phyloP scores from a whole-genome alignment of 257 asterid genomes.

The Euphrasia confusa region DNA sequence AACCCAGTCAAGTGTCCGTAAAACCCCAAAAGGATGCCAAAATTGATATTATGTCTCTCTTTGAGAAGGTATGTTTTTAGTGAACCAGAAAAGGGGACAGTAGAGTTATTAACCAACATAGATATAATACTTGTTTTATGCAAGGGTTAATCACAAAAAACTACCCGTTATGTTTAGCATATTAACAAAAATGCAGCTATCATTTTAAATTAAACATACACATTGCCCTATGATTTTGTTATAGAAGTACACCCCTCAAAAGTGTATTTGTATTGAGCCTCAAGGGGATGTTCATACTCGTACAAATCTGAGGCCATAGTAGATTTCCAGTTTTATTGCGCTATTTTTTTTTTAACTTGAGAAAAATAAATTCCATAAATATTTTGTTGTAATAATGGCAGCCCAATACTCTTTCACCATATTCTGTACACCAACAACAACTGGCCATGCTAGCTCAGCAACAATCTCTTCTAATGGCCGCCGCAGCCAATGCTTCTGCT shows the following conservation, averaged over 20 bases:
- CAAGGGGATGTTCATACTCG: not conserved
- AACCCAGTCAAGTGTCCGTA: conserved; percentile 37
- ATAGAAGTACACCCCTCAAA: no score
- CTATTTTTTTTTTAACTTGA: not conserved
- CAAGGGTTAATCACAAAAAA: no score
- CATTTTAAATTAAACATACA: no score
- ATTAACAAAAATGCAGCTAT: no score
- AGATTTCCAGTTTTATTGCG: not conserved
- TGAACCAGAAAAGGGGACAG: no score
- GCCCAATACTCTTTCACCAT: conserved; percentile 52
- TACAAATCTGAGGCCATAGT: not conserved
- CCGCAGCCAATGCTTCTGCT: conserved; percentile 52
- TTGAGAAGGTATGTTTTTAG: conserved; percentile 70
- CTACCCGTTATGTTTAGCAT: no score
- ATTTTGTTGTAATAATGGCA: conserved; percentile 24
- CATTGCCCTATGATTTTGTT: no score
- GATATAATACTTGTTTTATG: no score
- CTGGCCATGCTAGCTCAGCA: conserved; percentile 87
- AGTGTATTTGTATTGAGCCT: no score
- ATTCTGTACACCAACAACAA: conserved; percentile 72
- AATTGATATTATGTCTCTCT: conserved; percentile 91
- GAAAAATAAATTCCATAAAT: not conserved
- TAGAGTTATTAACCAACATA: no score
- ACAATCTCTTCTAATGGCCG: conserved; percentile 68
- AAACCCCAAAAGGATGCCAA: conserved; percentile 74